Evolutionary conservation across 495 filamentous ascomycete species (phyloP), one percentile per base, ranked within the genome.

Genomic region (Bombardia bombarda): DNA sequence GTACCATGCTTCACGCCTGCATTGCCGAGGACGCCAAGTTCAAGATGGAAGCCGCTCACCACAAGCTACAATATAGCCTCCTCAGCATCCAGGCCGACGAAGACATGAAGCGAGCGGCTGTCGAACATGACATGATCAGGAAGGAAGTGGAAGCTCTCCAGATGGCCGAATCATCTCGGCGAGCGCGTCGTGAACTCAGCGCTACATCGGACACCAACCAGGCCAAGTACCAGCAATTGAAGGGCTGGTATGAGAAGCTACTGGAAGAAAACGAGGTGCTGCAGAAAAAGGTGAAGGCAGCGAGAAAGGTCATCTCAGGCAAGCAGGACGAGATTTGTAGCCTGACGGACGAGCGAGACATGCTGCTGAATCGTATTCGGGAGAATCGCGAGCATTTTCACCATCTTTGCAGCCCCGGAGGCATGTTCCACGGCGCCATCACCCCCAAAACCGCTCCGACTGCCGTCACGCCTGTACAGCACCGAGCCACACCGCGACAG

Each of bases 71-170:
- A 58, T 87, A 92, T 55, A 87, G 81, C 52, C 73, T 98, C 47
- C 75, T 95, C 18, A 81, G 73, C 38, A 86, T 97, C 39, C 86
- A 93, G 53, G 90, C 84, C 32, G 77, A 82, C 22, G 90, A 95
- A 60, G 83, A 88, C 19, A 74, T 85, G 4, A 90, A 93, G 60
- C 79, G 89, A 28, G 87, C 90, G 45, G 85, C 80, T 26, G 92
- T 97, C 9, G 92, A 98, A 63, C 86, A 93, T 44, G 85, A 93
- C 37, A 87, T 97, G 68, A 84, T 83, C n/a, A 80, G 84, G 43
- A 76, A 85, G 24, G 93, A 98, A 61, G 84, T 95, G 6, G 83
- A 95, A 46, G 86, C 90, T 8, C 66, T 98, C 17, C 85, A 88
- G 49, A 75, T 69, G 40, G 76, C 70, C 14, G 70, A 78, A 48